These are phyloP conservation scores for Pythium aristosporum DNA, from an alignment of 352 stramenopile genomes.

Conservation along the genomic window DNA sequence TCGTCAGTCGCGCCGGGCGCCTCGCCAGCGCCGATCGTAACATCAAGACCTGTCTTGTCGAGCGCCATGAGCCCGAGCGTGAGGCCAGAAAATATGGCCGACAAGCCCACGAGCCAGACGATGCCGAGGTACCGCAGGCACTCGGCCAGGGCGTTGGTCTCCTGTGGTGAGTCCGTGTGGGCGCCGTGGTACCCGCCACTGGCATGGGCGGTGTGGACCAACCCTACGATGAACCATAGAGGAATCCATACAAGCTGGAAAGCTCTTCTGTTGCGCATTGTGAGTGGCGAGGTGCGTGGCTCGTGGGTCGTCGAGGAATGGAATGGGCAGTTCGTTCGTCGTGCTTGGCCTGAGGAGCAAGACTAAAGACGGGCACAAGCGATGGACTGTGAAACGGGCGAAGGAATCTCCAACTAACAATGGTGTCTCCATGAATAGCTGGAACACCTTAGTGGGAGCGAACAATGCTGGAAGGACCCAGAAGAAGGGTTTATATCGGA, in stretches of 20 bases:
- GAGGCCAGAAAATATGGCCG: conserved; percentile 93
- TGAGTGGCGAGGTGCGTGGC: not conserved
- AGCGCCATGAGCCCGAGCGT: conserved; percentile 97
- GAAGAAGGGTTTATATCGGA: too few species aligned
- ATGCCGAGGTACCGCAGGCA: conserved; percentile 51
- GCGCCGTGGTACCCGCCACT: not conserved
- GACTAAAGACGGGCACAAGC: too few species aligned
- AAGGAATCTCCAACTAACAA: not conserved
- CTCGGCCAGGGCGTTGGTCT: conserved; percentile 17
- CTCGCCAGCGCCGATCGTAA: conserved; percentile 91
- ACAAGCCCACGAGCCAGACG: conserved; percentile 76
- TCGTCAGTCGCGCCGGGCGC: conserved; percentile 65
- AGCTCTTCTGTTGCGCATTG: not conserved
- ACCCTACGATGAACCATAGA: not conserved
- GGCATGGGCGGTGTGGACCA: not conserved
- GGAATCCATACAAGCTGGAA: too few species aligned
- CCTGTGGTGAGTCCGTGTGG: not conserved
- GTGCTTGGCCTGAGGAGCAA: too few species aligned
- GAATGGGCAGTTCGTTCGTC: too few species aligned
- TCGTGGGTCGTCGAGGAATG: too few species aligned
- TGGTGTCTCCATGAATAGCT: too few species aligned
- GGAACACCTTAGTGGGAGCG: too few species aligned
- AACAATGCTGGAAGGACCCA: too few species aligned
- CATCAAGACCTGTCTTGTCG: conserved; percentile 96
- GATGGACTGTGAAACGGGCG: not conserved